Evolutionary conservation across 768 basidiomycete genomes (phyloP), one percentile per base, ranked within the genome.

Genomic region (Tricholomella constricta): DNA sequence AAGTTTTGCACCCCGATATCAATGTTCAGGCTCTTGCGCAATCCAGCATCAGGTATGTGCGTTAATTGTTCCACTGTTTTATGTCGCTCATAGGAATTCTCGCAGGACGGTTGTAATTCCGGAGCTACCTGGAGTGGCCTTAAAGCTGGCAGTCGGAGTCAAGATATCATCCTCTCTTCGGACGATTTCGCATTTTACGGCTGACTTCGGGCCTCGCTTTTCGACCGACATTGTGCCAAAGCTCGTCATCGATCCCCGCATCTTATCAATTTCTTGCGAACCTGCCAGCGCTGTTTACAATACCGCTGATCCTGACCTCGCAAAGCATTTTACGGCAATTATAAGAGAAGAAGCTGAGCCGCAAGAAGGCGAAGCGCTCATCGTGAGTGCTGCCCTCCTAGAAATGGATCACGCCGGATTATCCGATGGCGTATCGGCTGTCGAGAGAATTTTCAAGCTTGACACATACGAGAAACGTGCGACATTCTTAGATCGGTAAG

Each of bases 101-200:
- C 43, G 37, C 41, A 81, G 81, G 54, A 83, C 81, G 23, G 72
- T 83, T 23, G 61, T 75, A 7, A 60, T 81, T 19, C 73, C 78
- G 4, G 75, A 76, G 31, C 68, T 78, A 32, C 73, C 72, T 17
- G 72, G 72, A 17, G 66, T 77, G 43, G 74, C 80, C 8, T 60
- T 83, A 12, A 84, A 83, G 56, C 58, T 83, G 23, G 71, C 81
- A 6, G 72, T 84, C 49, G 79, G 79, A 12, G 79, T 83, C 49
- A 80, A 78, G 55, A 79, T 84, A 52, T 82, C 83, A 17, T 84
- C 82, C 19, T 71, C 79, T 1, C 66, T 83, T 38, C 71, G 83
- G 45, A 84, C 82, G 3, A 81, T 84, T 45, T 82, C 83, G 37
- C 83, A 82, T 58, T 82, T 76, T 53, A 82, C 81, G 2, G 78